These are phyloP conservation scores for Euclidium syriacum DNA, from an alignment of 345 rosid genomes.

Conservation along the genomic window DNA sequence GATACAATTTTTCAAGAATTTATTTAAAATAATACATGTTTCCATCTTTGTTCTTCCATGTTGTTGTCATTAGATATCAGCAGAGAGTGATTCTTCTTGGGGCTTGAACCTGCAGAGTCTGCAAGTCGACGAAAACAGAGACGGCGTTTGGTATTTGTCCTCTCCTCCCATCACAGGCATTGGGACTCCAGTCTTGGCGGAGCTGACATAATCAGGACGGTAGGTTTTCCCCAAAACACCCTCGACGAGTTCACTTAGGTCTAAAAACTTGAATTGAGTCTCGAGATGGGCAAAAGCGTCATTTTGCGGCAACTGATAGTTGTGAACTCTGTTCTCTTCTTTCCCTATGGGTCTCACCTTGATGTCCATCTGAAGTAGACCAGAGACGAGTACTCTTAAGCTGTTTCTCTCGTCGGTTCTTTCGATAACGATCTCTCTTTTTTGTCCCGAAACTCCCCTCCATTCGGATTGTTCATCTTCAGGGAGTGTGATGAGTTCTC, in stretches of 20 bases:
- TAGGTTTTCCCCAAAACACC: constrained; percentile 81
- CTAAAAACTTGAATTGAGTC: constrained; percentile 64
- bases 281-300: constrained; percentile 76
- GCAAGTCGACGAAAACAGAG: constrained; percentile 62
- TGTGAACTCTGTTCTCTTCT: constrained; percentile 59
- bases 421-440: constrained; percentile 46
- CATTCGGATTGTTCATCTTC: constrained; percentile 63
- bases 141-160: constrained; percentile 67
- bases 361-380: constrained; percentile 52
- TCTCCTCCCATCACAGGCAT: constrained; percentile 91
- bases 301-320: constrained; percentile 55
- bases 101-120: constrained; percentile 55
- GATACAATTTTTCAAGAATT: background rate
- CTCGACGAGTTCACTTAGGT: constrained; percentile 53
- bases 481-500: constrained; percentile 49
- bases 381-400: constrained; percentile 45
- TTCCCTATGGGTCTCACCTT: constrained; percentile 55
- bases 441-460: constrained; percentile 31
- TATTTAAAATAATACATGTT: background rate
- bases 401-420: constrained; percentile 59
- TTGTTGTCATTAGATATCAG: constrained; percentile 23
- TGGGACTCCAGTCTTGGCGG: constrained; percentile 63
- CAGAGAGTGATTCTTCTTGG: constrained; percentile 28
- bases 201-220: constrained; percentile 56
- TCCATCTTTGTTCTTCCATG: background rate